Evolutionary conservation across 176 grass and related monocot genomes (phyloP), one percentile per base, ranked within the genome.

Genomic region (Pharus latifolius): DNA sequence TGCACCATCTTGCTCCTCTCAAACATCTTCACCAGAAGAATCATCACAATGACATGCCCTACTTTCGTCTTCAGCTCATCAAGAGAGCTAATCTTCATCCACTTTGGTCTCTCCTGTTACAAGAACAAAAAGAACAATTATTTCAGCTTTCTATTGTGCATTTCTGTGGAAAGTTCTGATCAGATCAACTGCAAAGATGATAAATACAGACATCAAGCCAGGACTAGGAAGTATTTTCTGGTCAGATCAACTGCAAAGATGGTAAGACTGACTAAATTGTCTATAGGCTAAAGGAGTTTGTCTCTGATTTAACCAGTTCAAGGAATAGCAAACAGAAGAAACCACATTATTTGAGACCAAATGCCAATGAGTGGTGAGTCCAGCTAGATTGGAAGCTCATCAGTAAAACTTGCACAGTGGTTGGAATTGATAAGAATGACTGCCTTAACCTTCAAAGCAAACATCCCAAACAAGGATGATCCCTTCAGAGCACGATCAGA

Each of bases 1-100:
- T 72, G 77, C 63, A 99, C 90, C 95, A 91, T 99, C 76, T 99
- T 99, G 88, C 95, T 99, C 76, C 84, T 83, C 83, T 99, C 95
- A 35, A 99, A 99, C 90, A 99, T 99, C 75, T 99, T 99, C 56
- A 99, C 87, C 31, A 99, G 80, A 56, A 99, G 84, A 72, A 99
- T 99, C 95, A 99, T 99, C 42, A 99, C 95, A 24, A 99, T 99
- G 63, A 99, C 95, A 44, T 99, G 95, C 15, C 95, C 95, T 0
- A 99, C 90, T 72, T 99, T 99, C 7, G 95, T 99, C 77, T 99
- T 99, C 43, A 99, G 81, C 72, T 84, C 90, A 45, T 99, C 95
- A 12, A 94, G 90, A 5, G 95, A 99, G 41, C 67, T 94, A 62
- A 99, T 99, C 60, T 88, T 66, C 95, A 99, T 99, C 95, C 90